A percentile compares a stretch with the other conserved stretches of the same genome.
Conservation (phyloP, 352 stramenopile species). For the Phytophthora uliginosa region DNA sequence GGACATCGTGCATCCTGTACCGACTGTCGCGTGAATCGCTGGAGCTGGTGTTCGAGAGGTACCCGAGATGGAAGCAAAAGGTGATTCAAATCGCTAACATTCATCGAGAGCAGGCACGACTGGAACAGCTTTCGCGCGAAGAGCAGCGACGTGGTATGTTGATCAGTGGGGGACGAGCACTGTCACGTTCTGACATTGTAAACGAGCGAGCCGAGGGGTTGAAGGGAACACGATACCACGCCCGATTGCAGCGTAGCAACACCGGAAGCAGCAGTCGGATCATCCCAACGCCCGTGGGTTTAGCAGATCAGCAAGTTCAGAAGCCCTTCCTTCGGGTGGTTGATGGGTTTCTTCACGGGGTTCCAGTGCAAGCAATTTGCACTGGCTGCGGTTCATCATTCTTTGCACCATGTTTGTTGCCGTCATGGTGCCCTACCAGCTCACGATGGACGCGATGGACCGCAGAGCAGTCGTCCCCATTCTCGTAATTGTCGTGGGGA, state of each 20-base stretch:
- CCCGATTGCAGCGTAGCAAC: background rate
- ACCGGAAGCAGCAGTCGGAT: background rate
- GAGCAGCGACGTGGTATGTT: background rate
- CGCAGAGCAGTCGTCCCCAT: background rate
- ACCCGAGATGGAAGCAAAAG: background rate
- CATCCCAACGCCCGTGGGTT: background rate
- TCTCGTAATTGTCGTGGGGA: background rate
- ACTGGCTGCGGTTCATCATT: background rate
- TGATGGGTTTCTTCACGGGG: background rate
- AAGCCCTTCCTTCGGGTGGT: background rate
- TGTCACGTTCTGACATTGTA: background rate
- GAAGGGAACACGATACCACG: background rate
- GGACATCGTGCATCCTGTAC: constrained; percentile 1
- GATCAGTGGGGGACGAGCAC: background rate
- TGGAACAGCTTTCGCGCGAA: background rate
- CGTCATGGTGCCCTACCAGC: constrained; percentile 1
- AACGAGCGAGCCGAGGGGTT: background rate
- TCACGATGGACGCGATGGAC: constrained; percentile 3
- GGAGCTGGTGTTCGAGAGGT: constrained; percentile 2
- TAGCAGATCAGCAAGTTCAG: background rate
- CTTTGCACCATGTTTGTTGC: background rate
- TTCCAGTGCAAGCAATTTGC: background rate
- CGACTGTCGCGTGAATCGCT: constrained; percentile 2
- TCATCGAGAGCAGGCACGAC: background rate
- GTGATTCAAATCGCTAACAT: constrained; percentile 3